A percentile compares a stretch with the other conserved stretches of the same genome.
These are phyloP conservation scores for Phaeoacremonium minimum DNA, from an alignment of 2,329 filamentous ascomycete genomes.

Conservation along the genomic window DNA sequence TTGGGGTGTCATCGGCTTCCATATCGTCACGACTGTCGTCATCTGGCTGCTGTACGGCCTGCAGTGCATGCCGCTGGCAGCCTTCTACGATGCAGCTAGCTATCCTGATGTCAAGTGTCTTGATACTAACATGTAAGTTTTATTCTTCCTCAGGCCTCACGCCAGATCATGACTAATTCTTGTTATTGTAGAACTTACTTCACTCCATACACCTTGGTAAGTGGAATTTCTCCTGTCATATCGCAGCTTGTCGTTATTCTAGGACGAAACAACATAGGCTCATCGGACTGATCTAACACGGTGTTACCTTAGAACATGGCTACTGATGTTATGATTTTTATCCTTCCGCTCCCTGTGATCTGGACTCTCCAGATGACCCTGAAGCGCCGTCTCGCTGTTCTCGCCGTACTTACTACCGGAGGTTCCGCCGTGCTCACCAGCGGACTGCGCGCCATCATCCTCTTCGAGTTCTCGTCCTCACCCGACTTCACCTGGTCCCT, in stretches of 20 bases:
- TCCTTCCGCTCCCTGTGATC: conserved; percentile 31
- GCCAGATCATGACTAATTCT: too few relatives aligned
- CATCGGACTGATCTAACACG: too few relatives aligned
- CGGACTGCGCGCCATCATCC: conserved; percentile 38
- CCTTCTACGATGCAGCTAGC: too few relatives aligned
- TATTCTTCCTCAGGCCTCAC: too few relatives aligned
- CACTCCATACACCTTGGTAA: too few relatives aligned
- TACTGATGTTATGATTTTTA: conserved; percentile 19
- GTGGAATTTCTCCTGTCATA: too few relatives aligned
- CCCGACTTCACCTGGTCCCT: conserved; percentile 20
- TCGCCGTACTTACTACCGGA: conserved; percentile 21
- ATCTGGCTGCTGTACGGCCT: conserved; percentile 21
- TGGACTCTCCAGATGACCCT: conserved; percentile 37
- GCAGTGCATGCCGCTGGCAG: too few relatives aligned
- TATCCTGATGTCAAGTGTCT: too few relatives aligned
- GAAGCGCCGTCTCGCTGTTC: conserved; percentile 12
- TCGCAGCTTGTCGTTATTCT: too few relatives aligned
- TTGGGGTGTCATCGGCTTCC: conserved; percentile 17
- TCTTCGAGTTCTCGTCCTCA: conserved; percentile 26
- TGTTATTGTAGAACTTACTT: too few relatives aligned
- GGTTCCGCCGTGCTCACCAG: conserved; percentile 18
- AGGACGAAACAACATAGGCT: too few relatives aligned
- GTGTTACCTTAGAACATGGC: conserved; percentile 6
- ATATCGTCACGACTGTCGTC: conserved; percentile 17
- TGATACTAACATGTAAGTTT: too few relatives aligned